Percentiles rank a stretch among this genome's conserved stretches.
These are phyloP conservation scores for Gossypium lobatum DNA, from an alignment of 441 rosid species.

Conservation along the genomic window DNA sequence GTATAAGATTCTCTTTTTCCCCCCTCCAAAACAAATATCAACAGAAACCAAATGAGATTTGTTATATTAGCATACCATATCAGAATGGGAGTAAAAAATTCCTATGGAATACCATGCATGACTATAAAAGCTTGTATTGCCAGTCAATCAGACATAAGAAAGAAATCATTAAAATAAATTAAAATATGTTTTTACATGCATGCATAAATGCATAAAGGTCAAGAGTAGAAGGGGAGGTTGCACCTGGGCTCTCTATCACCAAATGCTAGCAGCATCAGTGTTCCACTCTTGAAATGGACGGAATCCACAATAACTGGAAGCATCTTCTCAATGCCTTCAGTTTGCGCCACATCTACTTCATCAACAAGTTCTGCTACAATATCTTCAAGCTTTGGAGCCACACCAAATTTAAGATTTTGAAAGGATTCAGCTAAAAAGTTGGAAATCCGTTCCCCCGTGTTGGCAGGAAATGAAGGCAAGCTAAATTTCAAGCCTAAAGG, in stretches of 20 bases:
- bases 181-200: not conserved
- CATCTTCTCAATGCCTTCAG: constrained; percentile 55
- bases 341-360: constrained; percentile 47
- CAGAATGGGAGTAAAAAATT: not conserved
- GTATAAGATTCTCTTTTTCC: not conserved
- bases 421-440: constrained; percentile 33
- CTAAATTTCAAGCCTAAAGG: constrained; percentile 22
- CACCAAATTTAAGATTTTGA: constrained; percentile 39
- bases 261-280: constrained; percentile 75
- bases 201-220: not conserved
- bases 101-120: not conserved
- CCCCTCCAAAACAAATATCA: not conserved
- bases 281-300: constrained; percentile 86
- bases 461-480: constrained; percentile 34
- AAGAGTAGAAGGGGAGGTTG: constrained; percentile 14
- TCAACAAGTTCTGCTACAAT: constrained; percentile 58
- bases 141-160: not conserved
- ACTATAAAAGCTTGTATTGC: not conserved
- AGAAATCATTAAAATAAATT: not conserved
- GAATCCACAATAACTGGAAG: constrained; percentile 92
- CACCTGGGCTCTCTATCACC: constrained; percentile 97
- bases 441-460: constrained; percentile 31
- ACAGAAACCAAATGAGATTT: not conserved
- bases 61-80: not conserved
- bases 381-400: constrained; percentile 54